These are phyloP conservation scores for Nakaseomyces bracarensis DNA, from an alignment of 1,139 yeast genomes.

Conservation along the genomic window DNA sequence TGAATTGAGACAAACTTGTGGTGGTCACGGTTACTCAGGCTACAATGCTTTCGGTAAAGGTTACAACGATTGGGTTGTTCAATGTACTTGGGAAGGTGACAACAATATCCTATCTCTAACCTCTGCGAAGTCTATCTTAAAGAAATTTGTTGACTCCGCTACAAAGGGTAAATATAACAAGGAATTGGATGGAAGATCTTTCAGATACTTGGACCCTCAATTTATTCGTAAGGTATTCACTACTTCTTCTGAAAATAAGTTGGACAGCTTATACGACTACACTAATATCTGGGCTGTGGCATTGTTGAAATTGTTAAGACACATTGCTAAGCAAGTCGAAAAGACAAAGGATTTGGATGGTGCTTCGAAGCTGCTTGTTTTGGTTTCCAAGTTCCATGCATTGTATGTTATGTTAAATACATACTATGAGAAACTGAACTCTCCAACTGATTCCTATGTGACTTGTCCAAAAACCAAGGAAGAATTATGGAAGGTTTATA, in stretches of 20 bases:
- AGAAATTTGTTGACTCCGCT: conserved; percentile 39
- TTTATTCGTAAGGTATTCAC: conserved; percentile 21
- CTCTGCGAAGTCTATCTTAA: conserved; percentile 69
- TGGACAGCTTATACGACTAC: conserved; percentile 32
- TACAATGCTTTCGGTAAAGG: conserved; percentile 88
- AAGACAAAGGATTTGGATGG: conserved; percentile 45
- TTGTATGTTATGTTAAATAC: conserved; percentile 40
- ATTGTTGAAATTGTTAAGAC: conserved; percentile 41
- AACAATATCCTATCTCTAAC: conserved; percentile 78
- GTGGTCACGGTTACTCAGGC: conserved; percentile 91
- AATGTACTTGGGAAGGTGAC: conserved; percentile 98
- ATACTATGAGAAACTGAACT: conserved; percentile 27
- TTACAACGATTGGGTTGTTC: conserved; percentile 87
- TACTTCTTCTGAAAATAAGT: conserved; percentile 31
- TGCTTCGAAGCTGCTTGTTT: conserved; percentile 52
- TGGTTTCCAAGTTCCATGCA: conserved; percentile 56
- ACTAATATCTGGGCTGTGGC: conserved; percentile 41
- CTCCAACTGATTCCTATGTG: conserved; percentile 21
- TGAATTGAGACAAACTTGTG: conserved; percentile 91
- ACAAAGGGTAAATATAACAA: conserved; percentile 35
- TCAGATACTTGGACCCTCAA: conserved; percentile 37
- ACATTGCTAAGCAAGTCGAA: conserved; percentile 40
- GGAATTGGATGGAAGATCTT: conserved; percentile 33
- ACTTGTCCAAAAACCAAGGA: conserved; percentile 32
- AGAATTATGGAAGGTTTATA: conserved; percentile 42